Base-by-base conservation (phyloP, 768 basidiomycete genomes). In the Rhodotorula taiwanensis region DNA sequence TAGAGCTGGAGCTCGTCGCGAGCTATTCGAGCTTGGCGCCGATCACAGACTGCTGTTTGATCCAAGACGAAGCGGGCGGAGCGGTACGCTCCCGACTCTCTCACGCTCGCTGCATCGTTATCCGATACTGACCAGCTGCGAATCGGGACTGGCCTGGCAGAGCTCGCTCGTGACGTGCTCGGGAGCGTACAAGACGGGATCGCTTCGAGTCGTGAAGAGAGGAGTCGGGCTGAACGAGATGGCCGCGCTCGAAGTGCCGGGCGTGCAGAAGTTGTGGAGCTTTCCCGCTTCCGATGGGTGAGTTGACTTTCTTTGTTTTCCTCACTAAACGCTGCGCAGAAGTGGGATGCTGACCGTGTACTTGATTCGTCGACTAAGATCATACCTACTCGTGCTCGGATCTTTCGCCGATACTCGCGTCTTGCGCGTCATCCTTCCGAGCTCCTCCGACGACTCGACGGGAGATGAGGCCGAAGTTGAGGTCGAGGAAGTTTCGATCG, bases 161-260 rank as follows among this genome's bases (percentile, higher is more conserved):
- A 79, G 79, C n/a, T 85, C 87, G 74, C 82, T 93, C 45, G 83
- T 94, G 7, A 89, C 89, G 2, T 89, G 88, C 71, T 92, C 89
- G 6, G 92, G 92, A 9, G 86, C 83, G 3, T 80, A 80, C 52
- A 88, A 83, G 65, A 82, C 83, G 4, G 91, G 92, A 4, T 84
- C 85, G 15, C 71, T 95, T 21, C 85, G 86, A 52, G 76, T 91
- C 34, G 80, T 95, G 25, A 80, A 88, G 64, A 88, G 84, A 59
- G 91, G 91, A 4, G 88, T 89, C 10, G 86, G 88, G 69, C 85
- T 90, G 72, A 31, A 18, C 58, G 85, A 86, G 70, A 70, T 82
- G 16, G 86, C 84, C 0, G 74, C 76, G 33, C 71, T 88, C 10
- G 79, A 85, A 1, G 67, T 90, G 50, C 73, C 77, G 0, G 76